Evolutionary conservation across 192 early-diverging fungal genomes (phyloP).

Genomic region (Coemansia sp.): DNA sequence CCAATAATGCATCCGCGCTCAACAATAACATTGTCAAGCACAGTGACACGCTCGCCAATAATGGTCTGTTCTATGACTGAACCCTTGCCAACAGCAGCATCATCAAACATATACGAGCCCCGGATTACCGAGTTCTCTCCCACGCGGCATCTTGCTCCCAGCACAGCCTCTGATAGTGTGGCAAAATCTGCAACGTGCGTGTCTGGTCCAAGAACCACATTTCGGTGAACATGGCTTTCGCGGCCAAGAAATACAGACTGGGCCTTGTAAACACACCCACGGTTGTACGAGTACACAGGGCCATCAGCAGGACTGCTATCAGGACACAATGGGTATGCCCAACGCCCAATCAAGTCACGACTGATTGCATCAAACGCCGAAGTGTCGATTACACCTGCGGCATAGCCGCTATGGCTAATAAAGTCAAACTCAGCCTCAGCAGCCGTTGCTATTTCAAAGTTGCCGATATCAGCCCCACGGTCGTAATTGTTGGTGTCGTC

Average conservation of each 20-base stretch:
- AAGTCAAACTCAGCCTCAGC: conserved; percentile 5
- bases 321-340: conserved; percentile 93
- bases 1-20: conserved; percentile 75
- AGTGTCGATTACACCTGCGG: conserved; percentile 61
- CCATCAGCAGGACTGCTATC: conserved; percentile 79
- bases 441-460: background rate
- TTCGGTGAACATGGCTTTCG: conserved; percentile 63
- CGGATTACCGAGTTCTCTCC: conserved; percentile 77
- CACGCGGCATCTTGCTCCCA: conserved; percentile 83
- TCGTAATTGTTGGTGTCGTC: conserved; percentile 10
- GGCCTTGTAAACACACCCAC: conserved; percentile 87
- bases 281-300: conserved; percentile 69
- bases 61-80: conserved; percentile 71
- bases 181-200: conserved; percentile 76
- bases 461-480: background rate
- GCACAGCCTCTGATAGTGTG: conserved; percentile 72
- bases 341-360: conserved; percentile 83
- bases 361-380: conserved; percentile 69
- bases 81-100: conserved; percentile 66
- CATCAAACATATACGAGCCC: conserved; percentile 86
- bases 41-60: conserved; percentile 67
- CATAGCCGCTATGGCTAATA: conserved; percentile 56
- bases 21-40: conserved; percentile 69
- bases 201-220: conserved; percentile 80
- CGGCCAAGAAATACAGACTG: conserved; percentile 71